A percentile compares a stretch with the other conserved stretches of the same genome.
These are phyloP conservation scores for Curvularia sp. DNA, from an alignment of 2,329 filamentous ascomycete genomes.

Conservation along the genomic window DNA sequence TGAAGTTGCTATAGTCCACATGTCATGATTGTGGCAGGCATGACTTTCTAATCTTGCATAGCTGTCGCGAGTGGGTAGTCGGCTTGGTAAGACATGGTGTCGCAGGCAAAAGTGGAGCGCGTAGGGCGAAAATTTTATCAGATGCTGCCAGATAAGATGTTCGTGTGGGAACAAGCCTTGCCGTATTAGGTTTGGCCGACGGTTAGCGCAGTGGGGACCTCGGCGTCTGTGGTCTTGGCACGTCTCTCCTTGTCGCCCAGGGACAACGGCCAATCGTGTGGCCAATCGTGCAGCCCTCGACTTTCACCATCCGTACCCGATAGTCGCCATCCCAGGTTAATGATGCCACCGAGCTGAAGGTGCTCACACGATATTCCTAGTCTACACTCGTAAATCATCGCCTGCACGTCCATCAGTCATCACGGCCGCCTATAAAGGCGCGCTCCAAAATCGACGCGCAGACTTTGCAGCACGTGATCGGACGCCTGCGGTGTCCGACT, in stretches of 20 bases:
- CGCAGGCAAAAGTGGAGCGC: neutral
- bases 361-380: neutral
- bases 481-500: neutral
- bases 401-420: neutral
- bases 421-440: neutral
- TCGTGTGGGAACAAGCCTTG: too few relatives aligned
- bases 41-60: neutral
- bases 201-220: neutral
- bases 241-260: neutral
- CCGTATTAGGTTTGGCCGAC: neutral
- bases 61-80: neutral
- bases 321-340: neutral
- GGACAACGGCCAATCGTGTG: neutral
- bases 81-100: neutral
- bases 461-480: neutral
- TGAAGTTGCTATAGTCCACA: neutral
- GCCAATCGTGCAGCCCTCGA: neutral
- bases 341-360: neutral
- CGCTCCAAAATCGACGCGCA: neutral
- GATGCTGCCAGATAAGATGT: conserved; percentile 10
- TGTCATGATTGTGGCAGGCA: neutral
- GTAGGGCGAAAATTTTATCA: conserved; percentile 10
- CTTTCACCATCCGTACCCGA: neutral
- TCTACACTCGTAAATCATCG: too few relatives aligned
- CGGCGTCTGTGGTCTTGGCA: neutral